Evolutionary conservation across 1,284 basidiomycete genomes (phyloP).

Genomic region (Xerocomus minutiporus): DNA sequence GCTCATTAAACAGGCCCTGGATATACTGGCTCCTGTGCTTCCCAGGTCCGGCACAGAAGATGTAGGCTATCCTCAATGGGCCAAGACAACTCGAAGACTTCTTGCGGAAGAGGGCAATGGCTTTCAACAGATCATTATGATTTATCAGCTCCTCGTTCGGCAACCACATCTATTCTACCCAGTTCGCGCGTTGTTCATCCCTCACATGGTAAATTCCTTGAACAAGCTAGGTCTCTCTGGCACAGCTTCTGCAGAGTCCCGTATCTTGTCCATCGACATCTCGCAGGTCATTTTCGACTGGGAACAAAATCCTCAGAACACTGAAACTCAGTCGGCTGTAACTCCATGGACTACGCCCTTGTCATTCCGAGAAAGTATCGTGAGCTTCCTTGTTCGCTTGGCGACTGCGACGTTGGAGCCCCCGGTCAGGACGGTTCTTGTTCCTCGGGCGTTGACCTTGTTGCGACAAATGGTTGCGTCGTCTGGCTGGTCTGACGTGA

Average conservation of each 20-base stretch:
- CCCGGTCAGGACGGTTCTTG: conserved; percentile 57
- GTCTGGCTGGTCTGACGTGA: conserved; percentile 89
- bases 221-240: conserved; percentile 81
- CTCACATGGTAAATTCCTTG: conserved; percentile 90
- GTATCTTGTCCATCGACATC: conserved; percentile 78
- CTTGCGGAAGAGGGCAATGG: conserved; percentile 87
- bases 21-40: conserved; percentile 88
- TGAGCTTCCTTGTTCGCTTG: conserved; percentile 90
- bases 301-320: conserved; percentile 64
- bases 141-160: conserved; percentile 91
- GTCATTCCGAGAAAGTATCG: conserved; percentile 81
- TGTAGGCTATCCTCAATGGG: conserved; percentile 78
- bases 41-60: conserved; percentile 56
- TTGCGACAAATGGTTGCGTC: conserved; percentile 79
- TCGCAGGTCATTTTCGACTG: conserved; percentile 85
- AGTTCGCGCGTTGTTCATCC: conserved; percentile 91
- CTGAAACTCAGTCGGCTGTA: conserved; percentile 25
- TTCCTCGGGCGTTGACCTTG: conserved; percentile 76
- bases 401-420: conserved; percentile 72
- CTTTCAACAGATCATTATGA: conserved; percentile 79
- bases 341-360: conserved; percentile 71
- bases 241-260: conserved; percentile 76
- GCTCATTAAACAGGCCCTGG: conserved; percentile 83
- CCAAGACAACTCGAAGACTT: conserved; percentile 81
- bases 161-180: conserved; percentile 93